Conservation (phyloP, 2,329 filamentous ascomycete species). For the Colletotrichum chlorophyti region DNA sequence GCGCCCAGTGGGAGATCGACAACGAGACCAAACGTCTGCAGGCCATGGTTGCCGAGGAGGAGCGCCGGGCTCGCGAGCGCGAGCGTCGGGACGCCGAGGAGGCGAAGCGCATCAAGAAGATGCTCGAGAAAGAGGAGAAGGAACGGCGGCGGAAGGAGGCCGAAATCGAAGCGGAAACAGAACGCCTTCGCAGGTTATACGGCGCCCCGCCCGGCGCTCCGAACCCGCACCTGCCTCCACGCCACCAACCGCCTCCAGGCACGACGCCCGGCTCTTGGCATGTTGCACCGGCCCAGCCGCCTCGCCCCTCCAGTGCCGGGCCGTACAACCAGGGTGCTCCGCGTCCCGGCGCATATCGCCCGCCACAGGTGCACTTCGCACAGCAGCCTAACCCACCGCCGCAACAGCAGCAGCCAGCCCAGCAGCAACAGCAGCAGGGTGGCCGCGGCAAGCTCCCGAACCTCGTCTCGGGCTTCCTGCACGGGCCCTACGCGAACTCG, state of each 20-base stretch:
- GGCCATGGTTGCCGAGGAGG: constrained; percentile 57
- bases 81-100: constrained; percentile 54
- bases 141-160: constrained; percentile 63
- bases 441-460: constrained; percentile 33
- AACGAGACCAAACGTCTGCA: constrained; percentile 79
- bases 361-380: constrained; percentile 34
- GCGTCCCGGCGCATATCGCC: constrained; percentile 27
- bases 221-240: constrained; percentile 42
- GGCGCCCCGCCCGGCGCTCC: constrained; percentile 54
- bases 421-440: constrained; percentile 31
- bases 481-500: constrained; percentile 42
- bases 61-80: constrained; percentile 61
- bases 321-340: constrained; percentile 16
- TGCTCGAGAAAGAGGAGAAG: constrained; percentile 71
- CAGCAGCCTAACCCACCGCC: constrained; percentile 27
- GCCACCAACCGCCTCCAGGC: constrained; percentile 9
- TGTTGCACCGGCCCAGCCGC: constrained; percentile 28
- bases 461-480: constrained; percentile 38
- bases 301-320: constrained; percentile 21
- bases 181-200: constrained; percentile 74
- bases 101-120: constrained; percentile 65
- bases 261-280: constrained; percentile 6
- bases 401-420: constrained; percentile 29
- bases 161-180: constrained; percentile 80
- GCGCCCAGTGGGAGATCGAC: constrained; percentile 59